Evolutionary conservation across 495 filamentous ascomycete genomes (phyloP).

Genomic region (Tuber indicum): DNA sequence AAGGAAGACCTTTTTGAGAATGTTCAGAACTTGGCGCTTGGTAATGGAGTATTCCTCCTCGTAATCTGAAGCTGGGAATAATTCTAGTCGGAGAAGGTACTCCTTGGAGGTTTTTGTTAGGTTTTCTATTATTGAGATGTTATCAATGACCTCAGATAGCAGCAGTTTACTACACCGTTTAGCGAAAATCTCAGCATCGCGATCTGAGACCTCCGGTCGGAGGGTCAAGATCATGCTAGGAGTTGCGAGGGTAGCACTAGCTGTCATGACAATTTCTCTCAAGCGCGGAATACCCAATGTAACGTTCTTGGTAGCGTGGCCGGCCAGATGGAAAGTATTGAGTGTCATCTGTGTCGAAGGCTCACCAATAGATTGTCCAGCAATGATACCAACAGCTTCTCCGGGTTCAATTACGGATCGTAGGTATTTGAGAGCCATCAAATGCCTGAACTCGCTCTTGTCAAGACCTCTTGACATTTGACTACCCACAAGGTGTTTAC

Average conservation of each 20-base stretch:
- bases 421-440: conserved; percentile 86
- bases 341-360: conserved; percentile 99
- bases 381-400: conserved; percentile 95
- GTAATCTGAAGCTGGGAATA: conserved; percentile 83
- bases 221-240: conserved; percentile 84
- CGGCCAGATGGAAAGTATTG: conserved; percentile 99
- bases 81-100: conserved; percentile 70
- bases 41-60: conserved; percentile 73
- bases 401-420: conserved; percentile 91
- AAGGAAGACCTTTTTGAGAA: conserved; percentile 75
- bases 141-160: conserved; percentile 77
- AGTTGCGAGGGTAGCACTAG: conserved; percentile 76
- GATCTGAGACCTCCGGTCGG: conserved; percentile 62
- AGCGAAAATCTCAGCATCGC: conserved; percentile 70
- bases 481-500: conserved; percentile 45
- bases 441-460: conserved; percentile 71
- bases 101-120: conserved; percentile 71
- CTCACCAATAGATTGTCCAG: conserved; percentile 92
- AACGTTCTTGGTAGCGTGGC: conserved; percentile 97
- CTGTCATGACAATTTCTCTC: conserved; percentile 97
- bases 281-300: conserved; percentile 96
- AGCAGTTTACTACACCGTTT: conserved; percentile 88
- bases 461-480: conserved; percentile 39
- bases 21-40: conserved; percentile 63
- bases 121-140: conserved; percentile 68